Base-by-base conservation (phyloP, 176 grass and related monocot species). In the Hyparrhenia diplandra region DNA sequence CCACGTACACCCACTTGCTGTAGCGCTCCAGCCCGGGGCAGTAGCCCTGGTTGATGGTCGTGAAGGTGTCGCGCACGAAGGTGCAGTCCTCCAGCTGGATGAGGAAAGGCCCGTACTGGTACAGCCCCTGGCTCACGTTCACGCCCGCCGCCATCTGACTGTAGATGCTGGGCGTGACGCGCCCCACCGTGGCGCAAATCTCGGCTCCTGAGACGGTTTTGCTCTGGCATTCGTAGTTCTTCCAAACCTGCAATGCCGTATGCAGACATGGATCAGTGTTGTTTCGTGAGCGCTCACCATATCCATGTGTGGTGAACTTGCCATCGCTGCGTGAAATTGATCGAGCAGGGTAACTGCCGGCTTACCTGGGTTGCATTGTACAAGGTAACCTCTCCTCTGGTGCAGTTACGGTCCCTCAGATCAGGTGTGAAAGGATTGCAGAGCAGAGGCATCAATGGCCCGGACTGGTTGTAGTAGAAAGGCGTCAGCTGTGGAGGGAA, bases 391-490 rank as follows among this genome's bases (percentile, higher is more conserved):
- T 98, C 95, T 43, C 92, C 90, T 3, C 69, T 36, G 47, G 49
- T 37, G 63, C 92, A 98, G 21, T 71, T 88, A 10, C 90, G 89
- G 42, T 91, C 92, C 23, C 31, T 87, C 64, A 94, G 83, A 57
- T 88, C 68, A 43, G 68, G 21, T 0, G 24, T 83, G 82, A 93
- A 95, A 1, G 95, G 95, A 39, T 94, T 95, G 84, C 92, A 98
- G 30, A 98, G 95, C 4, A 66, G 29, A 24, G 95, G 95, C 79
- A 93, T 91, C 81, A 88, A 21, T 13, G 95, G 95, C 30, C 95
- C 95, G 0, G 92, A 94, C 75, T 98, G 90, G 37, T 98, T 98
- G 71, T 85, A 98, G 86, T 98, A 92, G 11, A 98, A 58, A 13
- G 88, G 83, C 0, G 69, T 75, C 10, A 74, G 5, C 20, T 10